These are phyloP conservation scores for Neonectria hederae DNA, from an alignment of 2,329 filamentous ascomycete genomes.

Conservation along the genomic window DNA sequence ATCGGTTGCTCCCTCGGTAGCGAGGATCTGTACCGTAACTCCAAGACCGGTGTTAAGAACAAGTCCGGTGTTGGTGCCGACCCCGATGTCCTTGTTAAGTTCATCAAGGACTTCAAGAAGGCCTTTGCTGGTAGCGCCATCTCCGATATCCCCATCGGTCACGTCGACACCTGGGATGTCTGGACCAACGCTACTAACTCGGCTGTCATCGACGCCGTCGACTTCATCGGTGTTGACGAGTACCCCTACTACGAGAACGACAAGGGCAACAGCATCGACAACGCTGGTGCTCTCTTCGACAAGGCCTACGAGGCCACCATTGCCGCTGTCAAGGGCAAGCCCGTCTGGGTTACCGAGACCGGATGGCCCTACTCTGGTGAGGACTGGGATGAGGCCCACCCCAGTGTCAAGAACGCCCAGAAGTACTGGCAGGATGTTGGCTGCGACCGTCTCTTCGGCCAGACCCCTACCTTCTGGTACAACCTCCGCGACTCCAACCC, in stretches of 20 bases:
- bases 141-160: constrained; percentile 64
- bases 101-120: constrained; percentile 71
- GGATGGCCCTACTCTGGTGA: constrained; percentile 70
- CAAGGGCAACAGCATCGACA: constrained; percentile 64
- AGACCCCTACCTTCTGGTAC: constrained; percentile 70
- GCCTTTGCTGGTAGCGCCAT: constrained; percentile 60
- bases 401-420: constrained; percentile 67
- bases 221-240: constrained; percentile 72
- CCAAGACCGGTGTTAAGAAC: constrained; percentile 69
- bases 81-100: constrained; percentile 68
- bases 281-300: constrained; percentile 65
- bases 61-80: constrained; percentile 68
- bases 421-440: constrained; percentile 71
- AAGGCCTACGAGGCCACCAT: constrained; percentile 55
- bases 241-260: constrained; percentile 73
- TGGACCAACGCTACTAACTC: constrained; percentile 69
- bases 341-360: constrained; percentile 71
- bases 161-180: constrained; percentile 75
- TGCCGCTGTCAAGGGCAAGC: constrained; percentile 60
- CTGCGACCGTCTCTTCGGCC: constrained; percentile 66
- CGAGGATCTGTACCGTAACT: constrained; percentile 73
- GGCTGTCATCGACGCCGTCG: constrained; percentile 67
- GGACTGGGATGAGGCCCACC: constrained; percentile 62
- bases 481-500: constrained; percentile 69
- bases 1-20: constrained; percentile 73